Evolutionary conservation across 176 grass and related monocot genomes (phyloP), one percentile per base, ranked within the genome.

Genomic region (Hyparrhenia diplandra): DNA sequence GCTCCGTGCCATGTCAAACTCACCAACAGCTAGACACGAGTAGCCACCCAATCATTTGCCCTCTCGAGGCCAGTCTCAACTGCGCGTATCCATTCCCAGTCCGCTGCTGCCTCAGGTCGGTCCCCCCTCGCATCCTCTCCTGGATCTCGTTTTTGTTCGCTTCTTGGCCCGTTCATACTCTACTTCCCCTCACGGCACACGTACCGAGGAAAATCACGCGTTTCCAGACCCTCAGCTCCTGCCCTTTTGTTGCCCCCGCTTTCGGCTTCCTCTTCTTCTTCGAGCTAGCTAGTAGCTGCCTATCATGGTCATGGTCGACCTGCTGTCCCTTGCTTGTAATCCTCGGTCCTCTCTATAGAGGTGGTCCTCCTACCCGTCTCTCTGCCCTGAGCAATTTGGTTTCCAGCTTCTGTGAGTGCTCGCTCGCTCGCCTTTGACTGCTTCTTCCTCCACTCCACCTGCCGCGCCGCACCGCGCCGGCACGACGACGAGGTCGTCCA

Each of bases 391-490:
- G 7, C 82, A n/a, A 46, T 55, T 80, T 63, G 30, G 69, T 10
- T 61, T 42, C 40, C 42, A 69, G 64, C 71, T 11, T 58, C 36
- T 23, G 49, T 17, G 10, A 46, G 73, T 13, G n/a, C n/a, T n/a
- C n/a, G n/a, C n/a, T n/a, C n/a, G 12, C 27, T 74, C 8, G 39
- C 35, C 71, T 47, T 71, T 85, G 87, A 89, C 87, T 23, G 57
- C n/a, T 75, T 78, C 81, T 40, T 63, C 58, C 52, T 10, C 23
- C 61, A 67, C 67, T n/a, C n/a, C n/a, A n/a, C n/a, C 58, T 58
- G 45, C 67, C 36, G 70, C 13, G 67, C 67, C 57, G n/a, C n/a
- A n/a, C n/a, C n/a, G n/a, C n/a, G n/a, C n/a, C n/a, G 55, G 76
- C 69, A 31, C 29, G 63, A 6, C n/a, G 37, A 67, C 16, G 18